A percentile compares a stretch with the other conserved stretches of the same genome.
Evolutionary conservation across 306 rosid genomes (phyloP).

Genomic region (Fragaria vesca): DNA sequence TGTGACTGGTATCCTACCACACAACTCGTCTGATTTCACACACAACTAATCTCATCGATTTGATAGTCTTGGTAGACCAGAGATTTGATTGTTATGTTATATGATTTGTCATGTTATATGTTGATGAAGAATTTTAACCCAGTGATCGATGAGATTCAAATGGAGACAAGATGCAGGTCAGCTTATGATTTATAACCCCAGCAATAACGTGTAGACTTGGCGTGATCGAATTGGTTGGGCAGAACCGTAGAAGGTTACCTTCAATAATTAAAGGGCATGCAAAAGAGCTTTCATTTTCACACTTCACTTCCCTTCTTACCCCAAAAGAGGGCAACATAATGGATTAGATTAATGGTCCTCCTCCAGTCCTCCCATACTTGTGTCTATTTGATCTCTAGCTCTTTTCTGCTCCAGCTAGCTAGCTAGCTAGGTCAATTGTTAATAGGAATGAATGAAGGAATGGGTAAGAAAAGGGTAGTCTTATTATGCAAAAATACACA

Average conservation of each 20-base stretch:
- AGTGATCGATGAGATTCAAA: not conserved
- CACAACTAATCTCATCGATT: not conserved
- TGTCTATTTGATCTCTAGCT: conserved; percentile 6
- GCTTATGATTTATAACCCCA: conserved; percentile 30
- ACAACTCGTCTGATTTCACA: not conserved
- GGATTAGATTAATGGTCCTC: not conserved
- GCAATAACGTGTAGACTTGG: conserved; percentile 21
- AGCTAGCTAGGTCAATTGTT: not conserved
- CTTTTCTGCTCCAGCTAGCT: not conserved
- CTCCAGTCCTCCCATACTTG: not conserved
- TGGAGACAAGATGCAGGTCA: conserved; percentile 44
- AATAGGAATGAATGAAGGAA: not conserved
- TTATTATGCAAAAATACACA: conserved; percentile 20
- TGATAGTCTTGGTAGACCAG: not conserved
- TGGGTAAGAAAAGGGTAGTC: conserved; percentile 10
- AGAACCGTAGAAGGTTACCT: conserved; percentile 12
- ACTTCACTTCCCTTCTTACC: not conserved
- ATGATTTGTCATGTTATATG: not conserved
- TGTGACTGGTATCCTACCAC: not conserved
- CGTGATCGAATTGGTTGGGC: conserved; percentile 26
- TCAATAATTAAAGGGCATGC: not conserved
- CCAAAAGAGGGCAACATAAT: conserved; percentile 2
- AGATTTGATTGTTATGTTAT: not conserved
- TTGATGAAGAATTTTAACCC: not conserved
- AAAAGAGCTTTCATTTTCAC: conserved; percentile 10